phyloP scores from a whole-genome alignment of 2,329 filamentous ascomycete species.

The Colletotrichum aenigma region DNA sequence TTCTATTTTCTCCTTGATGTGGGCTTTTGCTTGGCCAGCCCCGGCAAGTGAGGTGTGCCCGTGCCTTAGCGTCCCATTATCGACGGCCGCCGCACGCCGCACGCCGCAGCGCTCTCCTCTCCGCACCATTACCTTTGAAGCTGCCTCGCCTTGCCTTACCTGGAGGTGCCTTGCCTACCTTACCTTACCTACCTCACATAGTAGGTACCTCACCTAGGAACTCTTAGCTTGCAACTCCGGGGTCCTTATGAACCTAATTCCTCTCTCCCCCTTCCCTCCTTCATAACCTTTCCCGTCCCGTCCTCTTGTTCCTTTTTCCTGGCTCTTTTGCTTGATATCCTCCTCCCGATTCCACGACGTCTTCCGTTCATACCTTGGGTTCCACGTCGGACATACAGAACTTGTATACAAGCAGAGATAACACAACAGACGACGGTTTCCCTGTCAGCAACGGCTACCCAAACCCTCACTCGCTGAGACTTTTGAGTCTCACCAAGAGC shows the following conservation, averaged over 20 bases:
- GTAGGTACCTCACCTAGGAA: background rate
- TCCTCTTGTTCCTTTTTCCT: background rate
- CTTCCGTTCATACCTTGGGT: background rate
- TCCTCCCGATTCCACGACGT: background rate
- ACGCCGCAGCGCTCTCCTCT: background rate
- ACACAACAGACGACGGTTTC: background rate
- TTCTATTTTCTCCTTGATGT: background rate
- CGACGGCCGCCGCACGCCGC: slow-evolving; percentile 1
- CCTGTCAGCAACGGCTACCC: background rate
- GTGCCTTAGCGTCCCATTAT: background rate
- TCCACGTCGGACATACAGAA: background rate
- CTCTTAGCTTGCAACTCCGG: slow-evolving; percentile 4
- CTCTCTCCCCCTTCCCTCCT: slow-evolving; percentile 9
- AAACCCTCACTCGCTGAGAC: background rate
- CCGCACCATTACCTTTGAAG: background rate
- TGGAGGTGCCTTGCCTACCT: background rate
- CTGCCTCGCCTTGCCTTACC: background rate
- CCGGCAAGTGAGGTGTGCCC: background rate
- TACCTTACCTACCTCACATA: background rate
- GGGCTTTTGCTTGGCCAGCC: background rate
- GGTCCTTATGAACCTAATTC: slow-evolving; percentile 19
- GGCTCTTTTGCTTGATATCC: background rate
- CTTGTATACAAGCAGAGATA: background rate
- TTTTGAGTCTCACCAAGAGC: background rate
- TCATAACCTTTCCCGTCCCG: background rate